Conservation (phyloP, 257 asterid genomes). For the Salvia miltiorrhiza region DNA sequence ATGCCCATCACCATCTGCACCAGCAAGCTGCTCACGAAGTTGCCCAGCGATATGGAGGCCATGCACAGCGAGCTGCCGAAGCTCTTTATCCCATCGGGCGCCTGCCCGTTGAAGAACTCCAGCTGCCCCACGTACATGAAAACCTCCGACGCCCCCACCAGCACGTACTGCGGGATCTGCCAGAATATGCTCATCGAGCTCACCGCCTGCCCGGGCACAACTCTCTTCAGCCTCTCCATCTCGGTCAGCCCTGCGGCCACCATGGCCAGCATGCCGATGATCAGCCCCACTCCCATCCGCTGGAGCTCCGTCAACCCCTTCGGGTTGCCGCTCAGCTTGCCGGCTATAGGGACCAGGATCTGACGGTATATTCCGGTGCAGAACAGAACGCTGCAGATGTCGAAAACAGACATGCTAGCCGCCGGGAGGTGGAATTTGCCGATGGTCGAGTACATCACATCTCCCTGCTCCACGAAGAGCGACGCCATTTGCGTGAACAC, state of each 20-base stretch:
- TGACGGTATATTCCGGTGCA: constrained; percentile 52
- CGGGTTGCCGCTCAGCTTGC: constrained; percentile 41
- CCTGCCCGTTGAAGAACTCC: constrained; percentile 15
- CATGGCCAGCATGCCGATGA: constrained; percentile 65
- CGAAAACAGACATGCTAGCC: constrained; percentile 85
- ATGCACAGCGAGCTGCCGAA: constrained; percentile 12
- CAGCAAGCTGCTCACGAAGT: constrained; percentile 3
- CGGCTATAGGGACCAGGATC: constrained; percentile 45
- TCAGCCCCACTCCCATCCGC: constrained; percentile 75
- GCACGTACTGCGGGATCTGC: constrained; percentile 8
- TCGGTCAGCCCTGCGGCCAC: constrained; percentile 61
- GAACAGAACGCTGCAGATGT: constrained; percentile 58
- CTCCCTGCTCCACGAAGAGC: constrained; percentile 76
- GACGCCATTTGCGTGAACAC: constrained; percentile 88
- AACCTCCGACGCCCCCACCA: constrained; percentile 13
- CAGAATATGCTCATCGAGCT: constrained; percentile 27
- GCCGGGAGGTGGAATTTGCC: constrained; percentile 63
- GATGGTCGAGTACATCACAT: constrained; percentile 42
- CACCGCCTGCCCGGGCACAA: constrained; percentile 20
- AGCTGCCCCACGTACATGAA: constrained; percentile 14
- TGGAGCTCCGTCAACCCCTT: constrained; percentile 74
- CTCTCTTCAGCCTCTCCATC: constrained; percentile 34
- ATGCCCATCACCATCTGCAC: constrained; percentile 13
- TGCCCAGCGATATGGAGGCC: constrained; percentile 9
- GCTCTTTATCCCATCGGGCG: constrained; percentile 15